Base-by-base conservation (phyloP, 352 stramenopile species). In the Globisporangium perplexum region DNA sequence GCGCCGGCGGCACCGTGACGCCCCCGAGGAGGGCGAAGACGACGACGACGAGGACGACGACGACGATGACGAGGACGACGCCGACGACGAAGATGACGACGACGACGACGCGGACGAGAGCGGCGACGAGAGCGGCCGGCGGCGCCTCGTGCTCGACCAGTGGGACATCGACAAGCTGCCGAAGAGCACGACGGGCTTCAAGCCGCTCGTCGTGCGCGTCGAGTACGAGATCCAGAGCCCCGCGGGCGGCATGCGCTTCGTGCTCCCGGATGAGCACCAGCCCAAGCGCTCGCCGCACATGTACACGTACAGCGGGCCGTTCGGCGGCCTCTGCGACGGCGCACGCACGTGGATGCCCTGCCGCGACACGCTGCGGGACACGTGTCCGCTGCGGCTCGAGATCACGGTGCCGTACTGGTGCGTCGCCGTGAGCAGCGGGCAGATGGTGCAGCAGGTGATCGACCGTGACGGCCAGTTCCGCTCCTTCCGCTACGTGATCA, bases 311-410 rank as follows among this genome's bases (percentile, higher is more conserved):
- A 86, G 79, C 56, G 83, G 82, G 14, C 81, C 81, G 12, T 92
- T 92, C 57, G 83, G 83, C 1, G 83, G 81, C 3, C 66, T 92
- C 4, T 94, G 83, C 38, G 83, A 94, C 50, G 83, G 83, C 24
- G 83, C 83, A 26, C 77, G 83, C 38, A 88, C 79, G 23, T 94
- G 83, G 83, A 92, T 94, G 81, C 83, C 83, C 2, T 94, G 81
- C 44, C 68, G 83, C 30, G 83, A 94, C 44, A 90, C 79, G 5
- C 50, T 90, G 17, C 59, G 73, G 15, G 81, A 94, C 42, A 79
- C 71, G 35, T 94, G 81, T 47, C 75, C 77, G 15, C 74, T 94
- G 38, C 70, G 82, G 7, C 60, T 94, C 3, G 81, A 94, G 55
- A 65, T 94, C 33, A 89, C 77, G 14, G 83, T 94, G 22, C 81